These are phyloP conservation scores for Globisporangium abappressorium DNA, from an alignment of 352 stramenopile species.

Conservation along the genomic window DNA sequence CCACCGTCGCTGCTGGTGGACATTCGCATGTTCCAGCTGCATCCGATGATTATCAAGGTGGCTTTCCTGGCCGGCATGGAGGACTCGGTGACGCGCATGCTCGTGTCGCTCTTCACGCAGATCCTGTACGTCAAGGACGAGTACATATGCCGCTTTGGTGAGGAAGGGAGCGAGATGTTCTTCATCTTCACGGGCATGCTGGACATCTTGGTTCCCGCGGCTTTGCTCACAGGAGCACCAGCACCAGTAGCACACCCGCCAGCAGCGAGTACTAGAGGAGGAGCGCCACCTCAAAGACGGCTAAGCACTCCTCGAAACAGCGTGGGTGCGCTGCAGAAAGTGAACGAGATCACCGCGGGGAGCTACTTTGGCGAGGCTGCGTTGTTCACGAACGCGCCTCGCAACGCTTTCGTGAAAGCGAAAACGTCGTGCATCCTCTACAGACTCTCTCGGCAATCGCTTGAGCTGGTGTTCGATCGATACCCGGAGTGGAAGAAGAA, in stretches of 20 bases:
- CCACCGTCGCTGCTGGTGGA: slow-evolving; percentile 57
- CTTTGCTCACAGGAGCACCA: slow-evolving; percentile 4
- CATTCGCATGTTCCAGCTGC: slow-evolving; percentile 62
- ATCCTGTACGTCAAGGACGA: slow-evolving; percentile 54
- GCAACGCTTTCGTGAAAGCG: slow-evolving; percentile 55
- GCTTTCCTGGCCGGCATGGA: slow-evolving; percentile 59
- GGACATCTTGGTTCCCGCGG: slow-evolving; percentile 44
- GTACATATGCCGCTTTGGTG: slow-evolving; percentile 51
- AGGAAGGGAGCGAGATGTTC: slow-evolving; percentile 66
- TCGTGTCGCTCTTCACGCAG: slow-evolving; percentile 56
- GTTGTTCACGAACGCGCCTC: slow-evolving; percentile 51
- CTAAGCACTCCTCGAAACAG: not conserved
- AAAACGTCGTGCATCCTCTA: slow-evolving; percentile 67
- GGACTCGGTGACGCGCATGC: slow-evolving; percentile 51
- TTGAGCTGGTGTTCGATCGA: slow-evolving; percentile 58
- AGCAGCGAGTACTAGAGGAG: not conserved
- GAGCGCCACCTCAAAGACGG: not conserved
- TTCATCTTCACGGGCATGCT: slow-evolving; percentile 61
- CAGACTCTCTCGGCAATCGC: slow-evolving; percentile 44
- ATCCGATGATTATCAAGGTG: slow-evolving; percentile 69
- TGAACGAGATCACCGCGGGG: slow-evolving; percentile 54
- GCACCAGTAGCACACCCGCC: not conserved
- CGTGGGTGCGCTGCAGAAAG: slow-evolving; percentile 30
- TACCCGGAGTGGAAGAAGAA: slow-evolving; percentile 66
- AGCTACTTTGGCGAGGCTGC: slow-evolving; percentile 63